Percentiles rank a stretch among this genome's conserved stretches.
Evolutionary conservation across 116 monocot species (phyloP).

Genomic region (Cymodocea nodosa): DNA sequence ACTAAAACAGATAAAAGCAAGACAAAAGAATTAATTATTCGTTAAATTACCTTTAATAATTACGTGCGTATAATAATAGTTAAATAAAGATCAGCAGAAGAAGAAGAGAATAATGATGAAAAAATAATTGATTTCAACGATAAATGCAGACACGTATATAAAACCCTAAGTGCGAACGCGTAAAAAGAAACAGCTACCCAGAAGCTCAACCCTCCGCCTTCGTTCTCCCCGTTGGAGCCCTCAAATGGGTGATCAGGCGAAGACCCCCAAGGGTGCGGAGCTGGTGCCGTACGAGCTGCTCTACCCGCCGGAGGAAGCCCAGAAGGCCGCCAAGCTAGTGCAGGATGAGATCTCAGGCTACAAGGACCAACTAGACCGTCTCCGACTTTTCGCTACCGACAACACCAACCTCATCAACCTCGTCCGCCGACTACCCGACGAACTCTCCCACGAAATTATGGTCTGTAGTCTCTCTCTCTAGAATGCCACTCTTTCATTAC

Average conservation of each 20-base stretch:
- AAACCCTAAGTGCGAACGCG: not conserved
- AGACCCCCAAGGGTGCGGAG: not conserved
- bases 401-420: constrained; percentile 63
- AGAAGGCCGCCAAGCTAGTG: constrained; percentile 36
- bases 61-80: too few relatives aligned
- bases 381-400: constrained; percentile 44
- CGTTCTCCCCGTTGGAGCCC: too few relatives aligned
- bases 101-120: too few relatives aligned
- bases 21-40: too few relatives aligned
- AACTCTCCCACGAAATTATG: constrained; percentile 84
- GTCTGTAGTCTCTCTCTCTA: constrained; percentile 3
- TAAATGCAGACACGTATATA: too few relatives aligned
- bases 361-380: constrained; percentile 36
- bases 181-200: too few relatives aligned
- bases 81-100: too few relatives aligned
- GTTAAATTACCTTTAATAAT: too few relatives aligned
- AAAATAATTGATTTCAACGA: too few relatives aligned
- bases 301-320: constrained; percentile 46
- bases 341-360: constrained; percentile 42
- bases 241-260: not conserved
- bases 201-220: too few relatives aligned
- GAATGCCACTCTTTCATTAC: not conserved
- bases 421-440: constrained; percentile 65
- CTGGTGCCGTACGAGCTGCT: constrained; percentile 14
- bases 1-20: too few relatives aligned